phyloP scores from a whole-genome alignment of 2,329 filamentous ascomycete species.

The Boeremia lycopersici region DNA sequence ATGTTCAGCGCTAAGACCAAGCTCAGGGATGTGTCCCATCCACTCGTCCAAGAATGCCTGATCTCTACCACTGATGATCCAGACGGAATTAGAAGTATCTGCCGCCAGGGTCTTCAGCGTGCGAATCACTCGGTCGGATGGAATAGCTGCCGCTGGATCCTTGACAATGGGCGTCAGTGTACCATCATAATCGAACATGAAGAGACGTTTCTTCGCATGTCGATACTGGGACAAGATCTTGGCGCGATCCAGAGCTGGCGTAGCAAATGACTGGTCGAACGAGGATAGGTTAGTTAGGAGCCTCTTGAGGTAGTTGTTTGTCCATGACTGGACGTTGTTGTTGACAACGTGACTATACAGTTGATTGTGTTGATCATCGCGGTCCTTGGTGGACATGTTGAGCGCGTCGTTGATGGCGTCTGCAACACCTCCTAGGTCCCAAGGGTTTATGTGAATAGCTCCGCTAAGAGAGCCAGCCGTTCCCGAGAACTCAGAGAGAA shows the following conservation, averaged over 20 bases:
- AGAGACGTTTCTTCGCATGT: slow-evolving; percentile 76
- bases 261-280: slow-evolving; percentile 75
- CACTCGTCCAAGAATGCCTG: slow-evolving; percentile 89
- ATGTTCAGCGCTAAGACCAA: slow-evolving; percentile 97
- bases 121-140: slow-evolving; percentile 79
- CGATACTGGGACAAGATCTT: slow-evolving; percentile 76
- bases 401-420: slow-evolving; percentile 82
- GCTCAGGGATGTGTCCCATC: slow-evolving; percentile 84
- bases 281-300: slow-evolving; percentile 81
- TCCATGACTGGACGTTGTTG: slow-evolving; percentile 88
- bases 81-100: slow-evolving; percentile 85
- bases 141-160: slow-evolving; percentile 86
- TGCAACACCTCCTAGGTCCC: slow-evolving; percentile 85
- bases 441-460: slow-evolving; percentile 96
- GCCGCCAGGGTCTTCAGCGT: slow-evolving; percentile 79
- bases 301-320: slow-evolving; percentile 76
- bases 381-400: slow-evolving; percentile 72
- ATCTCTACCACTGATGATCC: slow-evolving; percentile 96
- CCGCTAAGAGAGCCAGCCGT: slow-evolving; percentile 84
- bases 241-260: slow-evolving; percentile 79
- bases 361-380: slow-evolving; percentile 70
- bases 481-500: slow-evolving; percentile 95
- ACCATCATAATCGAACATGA: slow-evolving; percentile 99
- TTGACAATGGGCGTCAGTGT: slow-evolving; percentile 93
- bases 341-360: slow-evolving; percentile 84